Evolutionary conservation across 768 basidiomycete species (phyloP).

Genomic region (Solioccasus polychromus): DNA sequence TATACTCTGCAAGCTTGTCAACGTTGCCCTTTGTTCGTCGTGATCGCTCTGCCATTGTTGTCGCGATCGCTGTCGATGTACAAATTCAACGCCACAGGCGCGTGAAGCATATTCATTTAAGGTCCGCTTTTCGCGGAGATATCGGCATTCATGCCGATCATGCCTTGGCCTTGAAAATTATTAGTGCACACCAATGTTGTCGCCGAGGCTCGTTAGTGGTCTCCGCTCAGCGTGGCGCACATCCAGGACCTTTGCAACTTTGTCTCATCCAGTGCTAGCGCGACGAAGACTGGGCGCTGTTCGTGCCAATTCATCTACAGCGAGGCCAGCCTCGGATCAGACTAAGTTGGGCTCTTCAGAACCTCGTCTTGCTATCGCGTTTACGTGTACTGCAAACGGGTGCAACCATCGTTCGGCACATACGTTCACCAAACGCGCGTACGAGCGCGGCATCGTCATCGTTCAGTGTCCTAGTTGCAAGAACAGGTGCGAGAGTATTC

Average conservation of each 20-base stretch:
- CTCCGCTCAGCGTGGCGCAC: conserved; percentile 44
- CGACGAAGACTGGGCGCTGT: conserved; percentile 35
- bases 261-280: conserved; percentile 32
- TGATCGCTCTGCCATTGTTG: conserved; percentile 27
- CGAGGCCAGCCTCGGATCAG: conserved; percentile 4
- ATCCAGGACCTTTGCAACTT: conserved; percentile 35
- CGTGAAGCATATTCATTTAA: conserved; percentile 18
- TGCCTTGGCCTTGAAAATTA: background rate
- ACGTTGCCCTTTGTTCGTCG: conserved; percentile 20
- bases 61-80: background rate
- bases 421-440: conserved; percentile 80
- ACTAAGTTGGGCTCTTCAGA: conserved; percentile 42
- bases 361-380: conserved; percentile 70
- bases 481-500: conserved; percentile 57
- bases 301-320: conserved; percentile 19
- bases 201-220: conserved; percentile 43
- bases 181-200: conserved; percentile 33
- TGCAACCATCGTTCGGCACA: conserved; percentile 85
- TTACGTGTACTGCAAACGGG: conserved; percentile 77
- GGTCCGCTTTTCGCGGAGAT: conserved; percentile 26
- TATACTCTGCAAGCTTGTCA: conserved; percentile 59
- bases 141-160: conserved; percentile 15
- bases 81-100: conserved; percentile 26
- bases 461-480: conserved; percentile 90
- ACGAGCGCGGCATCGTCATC: conserved; percentile 85